phyloP scores from a whole-genome alignment of 2,329 filamentous ascomycete species.

The Fusarium circinatum region DNA sequence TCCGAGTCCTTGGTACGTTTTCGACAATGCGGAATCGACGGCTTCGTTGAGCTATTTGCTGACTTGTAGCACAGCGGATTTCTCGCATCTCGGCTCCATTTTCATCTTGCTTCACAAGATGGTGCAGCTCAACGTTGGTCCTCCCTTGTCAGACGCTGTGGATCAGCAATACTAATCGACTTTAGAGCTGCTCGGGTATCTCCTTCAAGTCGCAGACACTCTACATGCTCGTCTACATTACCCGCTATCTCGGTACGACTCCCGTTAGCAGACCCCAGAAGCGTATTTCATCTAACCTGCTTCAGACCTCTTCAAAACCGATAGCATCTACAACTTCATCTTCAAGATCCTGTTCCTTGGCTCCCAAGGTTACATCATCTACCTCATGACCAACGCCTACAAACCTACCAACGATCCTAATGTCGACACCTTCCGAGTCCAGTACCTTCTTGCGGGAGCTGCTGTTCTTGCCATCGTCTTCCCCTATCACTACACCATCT shows the following conservation, averaged over 20 bases:
- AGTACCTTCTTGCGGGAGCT: constrained; percentile 88
- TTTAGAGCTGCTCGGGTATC: constrained; percentile 94
- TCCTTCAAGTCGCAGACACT: constrained; percentile 99
- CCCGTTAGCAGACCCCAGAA: not conserved
- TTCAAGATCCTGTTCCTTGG: constrained; percentile 97
- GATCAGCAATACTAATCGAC: constrained; percentile 32
- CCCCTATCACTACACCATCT: constrained; percentile 83
- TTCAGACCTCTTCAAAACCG: constrained; percentile 84
- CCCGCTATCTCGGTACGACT: constrained; percentile 83
- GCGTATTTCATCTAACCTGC: constrained; percentile 1
- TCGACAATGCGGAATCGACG: not conserved
- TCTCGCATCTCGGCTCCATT: constrained; percentile 95
- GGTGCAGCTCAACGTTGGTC: constrained; percentile 83
- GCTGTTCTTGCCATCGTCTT: constrained; percentile 82
- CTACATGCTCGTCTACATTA: constrained; percentile 93
- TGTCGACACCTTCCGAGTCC: constrained; percentile 95
- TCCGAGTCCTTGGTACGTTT: constrained; percentile 65
- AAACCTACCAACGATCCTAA: constrained; percentile 98
- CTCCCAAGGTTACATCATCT: constrained; percentile 92
- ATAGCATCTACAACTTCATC: constrained; percentile 88
- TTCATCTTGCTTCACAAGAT: constrained; percentile 97
- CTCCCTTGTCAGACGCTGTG: constrained; percentile 10
- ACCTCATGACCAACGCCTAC: constrained; percentile 97
- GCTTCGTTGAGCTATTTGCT: constrained; percentile 2
- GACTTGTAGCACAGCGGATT: constrained; percentile 72